Base-by-base conservation (phyloP, 768 basidiomycete species). In the Kwoniella europaea region DNA sequence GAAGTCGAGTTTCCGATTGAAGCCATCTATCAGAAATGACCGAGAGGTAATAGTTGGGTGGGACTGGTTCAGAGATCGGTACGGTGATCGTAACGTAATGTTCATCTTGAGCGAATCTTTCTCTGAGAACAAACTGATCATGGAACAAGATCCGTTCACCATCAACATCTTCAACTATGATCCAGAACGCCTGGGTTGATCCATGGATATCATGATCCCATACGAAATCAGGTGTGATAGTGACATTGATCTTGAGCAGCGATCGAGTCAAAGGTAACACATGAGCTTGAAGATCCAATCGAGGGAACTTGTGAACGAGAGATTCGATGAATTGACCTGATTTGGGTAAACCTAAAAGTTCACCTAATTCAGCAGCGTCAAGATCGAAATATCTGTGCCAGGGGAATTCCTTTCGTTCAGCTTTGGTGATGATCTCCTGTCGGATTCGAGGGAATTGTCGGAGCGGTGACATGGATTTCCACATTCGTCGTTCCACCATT, bases 301-400 rank as follows among this genome's bases (percentile, higher is more conserved):
- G 96, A 0, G 97, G 97, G 89, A 99, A 98, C 77, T 87, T 92
- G 76, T 99, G 96, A 0, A 98, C 95, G 9, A 98, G 88, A 13
- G 91, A 88, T 79, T 98, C 94, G 0, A 98, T 92, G 2, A 94
- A 87, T 54, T 90, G 89, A 22, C 96, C 97, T 27, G 95, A 94
- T 72, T 95, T 95, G 27, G 92, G 93, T 62, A 98, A 89, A 24
- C 94, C 94, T 63, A 99, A 90, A 0, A 98, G 87, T 84, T 99
- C 97, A 15, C 94, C 95, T 59, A 99, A 90, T 84, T 98, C 96
- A 2, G 92, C 92, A 0, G 86, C 84, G 68, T 85, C 85, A 72
- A 98, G 85, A 80, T 98, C 96, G 74, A 96, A 98, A 85, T 98
- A 98, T 27, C 95, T 91, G 80, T 97, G 92, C 94, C 94, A 97